Base-by-base conservation (phyloP, 1,284 basidiomycete genomes). In the Anthracocystis panici-leucophaei region DNA sequence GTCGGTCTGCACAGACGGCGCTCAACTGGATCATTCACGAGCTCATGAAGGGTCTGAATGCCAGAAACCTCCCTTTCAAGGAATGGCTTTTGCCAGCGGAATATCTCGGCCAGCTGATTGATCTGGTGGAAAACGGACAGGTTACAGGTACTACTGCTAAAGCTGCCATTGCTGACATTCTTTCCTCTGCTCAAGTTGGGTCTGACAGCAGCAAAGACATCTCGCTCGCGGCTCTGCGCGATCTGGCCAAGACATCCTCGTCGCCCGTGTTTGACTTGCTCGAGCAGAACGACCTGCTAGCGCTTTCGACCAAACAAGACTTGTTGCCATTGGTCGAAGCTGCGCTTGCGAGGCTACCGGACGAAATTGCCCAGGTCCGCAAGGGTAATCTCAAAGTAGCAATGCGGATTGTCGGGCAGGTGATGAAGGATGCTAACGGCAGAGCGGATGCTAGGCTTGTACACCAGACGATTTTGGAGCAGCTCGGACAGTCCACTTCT, bases 361-460 rank as follows among this genome's bases (percentile, higher is more conserved):
- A 88, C 49, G 93, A 95, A 81, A 91, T 89, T 0, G 88, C 88
- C 7, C 91, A 90, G 21, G 89, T 93, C 21, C 88, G 89, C 18
- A 87, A 88, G 41, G 95, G 96, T 0, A 92, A 93, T 65, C 86
- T 87, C 31, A 94, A 92, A 71, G 94, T 95, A 1, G 82, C 97
- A 44, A 94, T 94, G 87, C 91, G 92, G 69, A 88, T 99, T 35
- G 89, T 98, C 8, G 96, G 96, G 0, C 89, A 90, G 82, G 92
- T 96, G 23, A 97, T 98, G 94, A 92, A 91, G 85, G 85, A 89
- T 57, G 92, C 91, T 65, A 88, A 90, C 65, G 95, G 95, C 5
- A 88, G 90, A 35, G 93, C 91, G 21, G 91, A 97, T 79, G 88
- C 88, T n/a, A 76, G 63, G 46, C 41, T 76, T 14, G 74, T 76